Evolutionary conservation across 306 rosid species (phyloP).

Genomic region (Mimosa bimucronata): DNA sequence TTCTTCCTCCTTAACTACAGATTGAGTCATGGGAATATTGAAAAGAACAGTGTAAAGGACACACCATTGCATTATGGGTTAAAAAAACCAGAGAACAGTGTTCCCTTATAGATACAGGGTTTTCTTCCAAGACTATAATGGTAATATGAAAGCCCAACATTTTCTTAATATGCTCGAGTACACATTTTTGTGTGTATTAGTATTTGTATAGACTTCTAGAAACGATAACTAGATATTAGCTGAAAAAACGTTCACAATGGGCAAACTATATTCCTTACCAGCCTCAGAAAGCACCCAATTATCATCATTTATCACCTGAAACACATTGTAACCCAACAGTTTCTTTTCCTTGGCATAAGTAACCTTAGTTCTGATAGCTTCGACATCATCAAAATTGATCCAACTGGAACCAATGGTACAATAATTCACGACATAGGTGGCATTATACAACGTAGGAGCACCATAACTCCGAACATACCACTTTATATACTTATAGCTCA

Average conservation of each 20-base stretch:
- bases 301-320: conserved; percentile 55
- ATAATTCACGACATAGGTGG: conserved; percentile 47
- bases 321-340: conserved; percentile 56
- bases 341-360: conserved; percentile 56
- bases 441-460: conserved; percentile 38
- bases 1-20: too few relatives aligned
- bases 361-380: conserved; percentile 49
- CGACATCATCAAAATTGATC: conserved; percentile 62
- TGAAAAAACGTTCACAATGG: background rate
- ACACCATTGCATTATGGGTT: background rate
- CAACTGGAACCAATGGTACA: conserved; percentile 46
- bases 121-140: background rate
- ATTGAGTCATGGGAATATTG: too few relatives aligned
- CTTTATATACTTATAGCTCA: conserved; percentile 47
- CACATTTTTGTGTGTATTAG: background rate
- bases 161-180: background rate
- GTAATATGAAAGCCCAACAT: background rate
- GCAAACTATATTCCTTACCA: background rate
- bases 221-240: background rate
- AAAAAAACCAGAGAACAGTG: background rate
- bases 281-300: conserved; percentile 33
- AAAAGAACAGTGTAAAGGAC: background rate
- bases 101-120: background rate
- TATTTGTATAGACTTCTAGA: background rate
- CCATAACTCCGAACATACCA: conserved; percentile 43